A percentile compares a stretch with the other conserved stretches of the same genome.
Evolutionary conservation across 2,329 filamentous ascomycete species (phyloP).

Genomic region (Verticillium nubilum): DNA sequence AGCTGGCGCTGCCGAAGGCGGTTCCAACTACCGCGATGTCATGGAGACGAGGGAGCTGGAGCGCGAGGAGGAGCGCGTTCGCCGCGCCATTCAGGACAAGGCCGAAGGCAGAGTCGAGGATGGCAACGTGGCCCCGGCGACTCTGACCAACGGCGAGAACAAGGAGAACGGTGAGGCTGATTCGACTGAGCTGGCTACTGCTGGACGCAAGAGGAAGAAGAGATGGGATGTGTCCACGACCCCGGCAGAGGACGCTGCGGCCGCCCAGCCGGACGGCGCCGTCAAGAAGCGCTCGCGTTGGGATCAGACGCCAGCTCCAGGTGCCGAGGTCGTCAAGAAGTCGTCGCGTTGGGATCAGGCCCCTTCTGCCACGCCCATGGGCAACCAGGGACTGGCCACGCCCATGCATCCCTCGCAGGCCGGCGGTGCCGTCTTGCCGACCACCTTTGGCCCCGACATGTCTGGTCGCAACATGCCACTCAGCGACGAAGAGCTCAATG

Average conservation of each 20-base stretch:
- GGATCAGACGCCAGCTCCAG: slow-evolving; percentile 70
- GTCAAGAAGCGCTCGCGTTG: slow-evolving; percentile 71
- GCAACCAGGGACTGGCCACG: slow-evolving; percentile 68
- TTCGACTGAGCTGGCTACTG: slow-evolving; percentile 56
- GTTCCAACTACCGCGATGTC: slow-evolving; percentile 78
- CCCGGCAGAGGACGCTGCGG: slow-evolving; percentile 39
- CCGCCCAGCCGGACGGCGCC: slow-evolving; percentile 51
- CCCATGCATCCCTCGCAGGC: slow-evolving; percentile 69
- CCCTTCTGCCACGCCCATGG: slow-evolving; percentile 71
- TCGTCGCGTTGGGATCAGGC: slow-evolving; percentile 92
- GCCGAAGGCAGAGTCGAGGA: slow-evolving; percentile 54
- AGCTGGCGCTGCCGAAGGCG: slow-evolving; percentile 61
- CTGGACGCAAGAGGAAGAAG: slow-evolving; percentile 81
- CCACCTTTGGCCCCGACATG: slow-evolving; percentile 77
- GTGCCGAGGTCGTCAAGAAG: slow-evolving; percentile 60
- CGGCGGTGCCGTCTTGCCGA: slow-evolving; percentile 40
- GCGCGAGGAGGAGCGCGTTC: slow-evolving; percentile 85
- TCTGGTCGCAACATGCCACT: slow-evolving; percentile 73
- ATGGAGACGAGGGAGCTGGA: slow-evolving; percentile 91
- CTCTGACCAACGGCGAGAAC: slow-evolving; percentile 66
- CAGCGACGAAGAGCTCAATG: slow-evolving; percentile 90
- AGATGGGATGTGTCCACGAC: slow-evolving; percentile 81
- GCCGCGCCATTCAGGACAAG: slow-evolving; percentile 73
- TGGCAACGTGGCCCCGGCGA: slow-evolving; percentile 59
- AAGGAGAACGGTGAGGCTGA: slow-evolving; percentile 71